Evolutionary conservation across 495 filamentous ascomycete genomes (phyloP), one percentile per base, ranked within the genome.

Genomic region (Acidiella bohemica): DNA sequence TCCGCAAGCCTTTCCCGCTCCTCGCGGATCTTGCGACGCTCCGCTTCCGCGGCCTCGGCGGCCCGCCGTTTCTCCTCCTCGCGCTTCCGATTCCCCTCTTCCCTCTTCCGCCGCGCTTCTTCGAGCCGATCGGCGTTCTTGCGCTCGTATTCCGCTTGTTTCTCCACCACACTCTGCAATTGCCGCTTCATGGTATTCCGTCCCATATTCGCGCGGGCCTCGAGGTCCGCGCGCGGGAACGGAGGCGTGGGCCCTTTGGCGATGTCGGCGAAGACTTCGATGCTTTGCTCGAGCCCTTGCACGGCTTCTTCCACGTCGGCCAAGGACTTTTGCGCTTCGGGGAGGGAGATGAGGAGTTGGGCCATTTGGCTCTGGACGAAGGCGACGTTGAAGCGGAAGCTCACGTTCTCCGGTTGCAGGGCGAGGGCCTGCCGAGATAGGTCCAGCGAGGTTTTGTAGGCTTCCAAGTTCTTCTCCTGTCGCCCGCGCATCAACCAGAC

Each of bases 301-400:
- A 72, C 70, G 6, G 90, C 90, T 19, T 68, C 73, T 50, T 87
- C 67, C 16, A 94, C 74, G 41, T 95, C 84, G 33, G 67, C 71
- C 0, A 90, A 66, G 0, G 77, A 84, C 31, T 84, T 74, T 46
- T 92, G 81, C 0, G 68, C 68, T 44, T 93, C 80, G 19, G 68
- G 65, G 14, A 94, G 68, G 34, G 62, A 67, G 63, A 84, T 74
- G n/a, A 93, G 72, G 26, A 81, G 67, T 19, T 78, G 76, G 24
- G 88, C 87, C 36, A 95, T 73, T 57, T 94, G 85, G 45, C 93
- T 85, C 54, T 96, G 87, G 13, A 95, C 84, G 47, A 94, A 97
- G 17, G 90, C 90, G 12, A 97, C 82, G 57, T 97, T 97, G 72
- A 97, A 97, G 55, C 88, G 80, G 54, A 90, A 81, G 61, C 93